These are phyloP conservation scores for Chloranthus sessilifolius DNA, from an alignment of 164 flowering plant species.

Conservation along the genomic window DNA sequence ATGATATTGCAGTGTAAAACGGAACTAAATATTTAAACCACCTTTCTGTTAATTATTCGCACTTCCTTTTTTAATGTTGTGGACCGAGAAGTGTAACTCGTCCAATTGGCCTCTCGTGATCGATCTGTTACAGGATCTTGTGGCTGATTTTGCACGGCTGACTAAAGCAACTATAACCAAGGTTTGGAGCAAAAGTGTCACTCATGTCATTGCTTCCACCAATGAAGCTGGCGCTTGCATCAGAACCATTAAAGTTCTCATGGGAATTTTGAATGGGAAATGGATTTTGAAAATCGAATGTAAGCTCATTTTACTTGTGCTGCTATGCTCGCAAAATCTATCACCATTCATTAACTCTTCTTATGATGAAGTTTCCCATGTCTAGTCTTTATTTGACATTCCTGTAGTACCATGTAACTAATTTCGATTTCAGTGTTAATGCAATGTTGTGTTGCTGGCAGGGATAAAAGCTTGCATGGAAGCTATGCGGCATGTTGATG, in stretches of 20 bases:
- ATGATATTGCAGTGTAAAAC: too few relatives aligned
- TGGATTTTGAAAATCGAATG: conserved; percentile 61
- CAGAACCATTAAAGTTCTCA: conserved; percentile 56
- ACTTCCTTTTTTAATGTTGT: too few relatives aligned
- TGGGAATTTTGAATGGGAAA: conserved; percentile 58
- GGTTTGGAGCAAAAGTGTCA: conserved; percentile 46
- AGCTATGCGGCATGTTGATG: conserved; percentile 33
- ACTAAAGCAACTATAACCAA: conserved; percentile 42
- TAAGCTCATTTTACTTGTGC: conserved; percentile 23
- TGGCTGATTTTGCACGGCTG: conserved; percentile 38
- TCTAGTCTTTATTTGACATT: too few relatives aligned
- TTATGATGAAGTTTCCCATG: too few relatives aligned
- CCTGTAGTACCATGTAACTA: too few relatives aligned
- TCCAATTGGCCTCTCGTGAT: neutral
- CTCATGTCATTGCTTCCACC: conserved; percentile 67
- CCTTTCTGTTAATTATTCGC: neutral
- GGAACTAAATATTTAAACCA: too few relatives aligned
- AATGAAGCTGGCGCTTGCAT: conserved; percentile 47
- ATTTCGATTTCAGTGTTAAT: neutral
- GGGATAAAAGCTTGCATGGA: conserved; percentile 58
- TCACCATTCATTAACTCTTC: too few relatives aligned
- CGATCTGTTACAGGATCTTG: conserved; percentile 38
- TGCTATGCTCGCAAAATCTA: too few relatives aligned
- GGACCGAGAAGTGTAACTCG: too few relatives aligned
- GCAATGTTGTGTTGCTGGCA: conserved; percentile 17